phyloP scores from a whole-genome alignment of 306 rosid species.

The Styphnolobium japonicum region DNA sequence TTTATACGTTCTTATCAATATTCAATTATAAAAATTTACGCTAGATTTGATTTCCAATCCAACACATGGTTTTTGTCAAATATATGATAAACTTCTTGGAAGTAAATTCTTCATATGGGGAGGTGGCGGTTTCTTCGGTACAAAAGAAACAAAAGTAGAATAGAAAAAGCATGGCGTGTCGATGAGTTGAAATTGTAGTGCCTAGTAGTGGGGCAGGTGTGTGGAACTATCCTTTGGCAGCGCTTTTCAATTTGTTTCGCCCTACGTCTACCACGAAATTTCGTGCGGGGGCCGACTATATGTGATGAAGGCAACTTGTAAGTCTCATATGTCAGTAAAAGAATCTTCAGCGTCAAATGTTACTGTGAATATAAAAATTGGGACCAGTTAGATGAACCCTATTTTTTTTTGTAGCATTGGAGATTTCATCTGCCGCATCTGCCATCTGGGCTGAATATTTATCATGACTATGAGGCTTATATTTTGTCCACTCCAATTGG shows the following conservation, averaged over 20 bases:
- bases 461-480: slow-evolving; percentile 14
- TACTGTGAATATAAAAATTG: not conserved
- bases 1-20: not conserved
- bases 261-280: slow-evolving; percentile 10
- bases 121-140: not conserved
- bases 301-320: not conserved
- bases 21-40: not conserved
- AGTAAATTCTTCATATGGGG: not conserved
- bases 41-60: not conserved
- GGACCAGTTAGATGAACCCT: not conserved
- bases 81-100: not conserved
- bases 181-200: slow-evolving; percentile 18
- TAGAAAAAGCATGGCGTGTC: slow-evolving; percentile 9
- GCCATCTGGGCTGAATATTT: not conserved
- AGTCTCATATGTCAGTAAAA: slow-evolving; percentile 9
- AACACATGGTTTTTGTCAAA: not conserved
- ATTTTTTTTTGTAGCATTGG: not conserved
- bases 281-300: not conserved
- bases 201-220: slow-evolving; percentile 3
- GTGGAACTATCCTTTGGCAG: slow-evolving; percentile 1
- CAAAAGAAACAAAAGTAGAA: slow-evolving; percentile 2
- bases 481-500: slow-evolving; percentile 16
- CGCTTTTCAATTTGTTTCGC: not conserved
- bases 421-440: not conserved
- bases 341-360: not conserved